Conservation (phyloP, 169 alveolate species). For the Eimeria zaria region DNA sequence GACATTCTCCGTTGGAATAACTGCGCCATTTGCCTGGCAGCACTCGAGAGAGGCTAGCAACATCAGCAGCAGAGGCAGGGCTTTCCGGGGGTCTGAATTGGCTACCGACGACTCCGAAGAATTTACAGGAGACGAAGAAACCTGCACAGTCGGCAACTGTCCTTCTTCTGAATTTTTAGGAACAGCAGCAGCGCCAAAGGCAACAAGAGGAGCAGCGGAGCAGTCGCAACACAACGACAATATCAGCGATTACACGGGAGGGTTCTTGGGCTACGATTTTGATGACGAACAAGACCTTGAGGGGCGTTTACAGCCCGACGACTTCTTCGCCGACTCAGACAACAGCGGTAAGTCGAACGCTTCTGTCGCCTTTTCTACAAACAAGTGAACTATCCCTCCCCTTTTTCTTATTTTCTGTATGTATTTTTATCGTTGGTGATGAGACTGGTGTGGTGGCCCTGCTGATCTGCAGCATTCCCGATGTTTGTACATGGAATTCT, state of each 20-base stretch:
- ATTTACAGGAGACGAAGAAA: neutral
- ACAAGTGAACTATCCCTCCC: neutral
- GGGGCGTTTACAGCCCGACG: neutral
- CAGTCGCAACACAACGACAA: neutral
- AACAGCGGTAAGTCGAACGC: neutral
- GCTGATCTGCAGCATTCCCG: neutral
- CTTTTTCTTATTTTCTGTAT: too few species aligned
- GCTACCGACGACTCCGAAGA: neutral
- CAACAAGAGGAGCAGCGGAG: neutral
- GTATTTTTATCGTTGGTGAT: neutral
- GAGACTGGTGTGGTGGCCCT: neutral
- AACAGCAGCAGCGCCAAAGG: neutral
- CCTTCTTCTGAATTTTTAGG: conserved; percentile 28
- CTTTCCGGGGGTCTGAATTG: neutral
- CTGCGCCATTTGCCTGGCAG: neutral
- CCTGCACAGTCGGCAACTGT: conserved; percentile 15
- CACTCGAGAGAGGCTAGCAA: neutral
- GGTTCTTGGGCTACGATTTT: neutral
- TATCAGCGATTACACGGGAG: neutral
- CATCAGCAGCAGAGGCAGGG: conserved; percentile 12
- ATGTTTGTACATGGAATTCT: neutral
- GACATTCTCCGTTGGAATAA: neutral
- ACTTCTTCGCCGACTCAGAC: neutral
- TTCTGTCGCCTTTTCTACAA: neutral
- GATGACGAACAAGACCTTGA: neutral